phyloP scores from a whole-genome alignment of 2,329 filamentous ascomycete genomes.

The Stenocarpella maydis region DNA sequence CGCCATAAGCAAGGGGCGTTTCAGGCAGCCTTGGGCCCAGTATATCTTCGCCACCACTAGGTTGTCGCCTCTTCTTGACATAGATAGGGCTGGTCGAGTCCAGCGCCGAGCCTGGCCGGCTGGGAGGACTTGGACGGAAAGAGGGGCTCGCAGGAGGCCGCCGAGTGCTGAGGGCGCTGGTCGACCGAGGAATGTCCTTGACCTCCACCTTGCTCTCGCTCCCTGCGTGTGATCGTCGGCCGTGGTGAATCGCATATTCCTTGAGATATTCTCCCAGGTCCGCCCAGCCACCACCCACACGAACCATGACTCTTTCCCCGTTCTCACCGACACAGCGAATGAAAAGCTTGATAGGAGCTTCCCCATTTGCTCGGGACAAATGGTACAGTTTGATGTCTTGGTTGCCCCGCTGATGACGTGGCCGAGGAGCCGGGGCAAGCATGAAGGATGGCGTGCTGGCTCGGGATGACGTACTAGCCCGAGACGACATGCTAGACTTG shows the following conservation, averaged over 20 bases:
- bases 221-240: slow-evolving; percentile 66
- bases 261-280: slow-evolving; percentile 94
- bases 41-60: slow-evolving; percentile 49
- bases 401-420: slow-evolving; percentile 59
- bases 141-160: slow-evolving; percentile 43
- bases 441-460: slow-evolving; percentile 74
- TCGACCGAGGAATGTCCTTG: slow-evolving; percentile 54
- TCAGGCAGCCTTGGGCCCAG: slow-evolving; percentile 44
- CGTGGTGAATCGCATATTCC: slow-evolving; percentile 92
- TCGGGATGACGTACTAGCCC: slow-evolving; percentile 51
- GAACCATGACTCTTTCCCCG: slow-evolving; percentile 95
- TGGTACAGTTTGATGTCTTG: slow-evolving; percentile 92
- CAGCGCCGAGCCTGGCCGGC: slow-evolving; percentile 47
- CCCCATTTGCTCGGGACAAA: slow-evolving; percentile 81
- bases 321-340: slow-evolving; percentile 90
- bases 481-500: slow-evolving; percentile 57
- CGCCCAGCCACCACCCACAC: slow-evolving; percentile 97
- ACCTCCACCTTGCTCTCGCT: slow-evolving; percentile 66
- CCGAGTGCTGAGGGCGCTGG: slow-evolving; percentile 31
- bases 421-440: slow-evolving; percentile 68
- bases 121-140: slow-evolving; percentile 47
- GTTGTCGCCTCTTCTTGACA: slow-evolving; percentile 62
- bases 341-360: slow-evolving; percentile 92
- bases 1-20: slow-evolving; percentile 52
- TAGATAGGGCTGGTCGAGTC: slow-evolving; percentile 58